Evolutionary conservation across 106 monocot species (phyloP).

Genomic region (Agapanthus africanus): DNA sequence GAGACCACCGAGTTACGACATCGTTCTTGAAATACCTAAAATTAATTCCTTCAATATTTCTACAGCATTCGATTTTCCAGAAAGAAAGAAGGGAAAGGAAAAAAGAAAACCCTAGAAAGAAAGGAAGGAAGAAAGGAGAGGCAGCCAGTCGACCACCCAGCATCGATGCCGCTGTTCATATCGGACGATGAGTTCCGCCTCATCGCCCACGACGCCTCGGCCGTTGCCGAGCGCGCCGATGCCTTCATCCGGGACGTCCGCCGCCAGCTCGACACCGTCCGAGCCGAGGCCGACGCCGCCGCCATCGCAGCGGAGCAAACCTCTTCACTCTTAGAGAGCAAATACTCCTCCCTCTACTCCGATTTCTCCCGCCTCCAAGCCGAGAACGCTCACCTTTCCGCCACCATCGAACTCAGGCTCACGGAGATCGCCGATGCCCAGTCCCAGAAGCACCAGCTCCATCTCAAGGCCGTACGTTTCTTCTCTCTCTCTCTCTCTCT

Average conservation of each 20-base stretch:
- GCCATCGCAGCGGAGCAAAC: constrained; percentile 83
- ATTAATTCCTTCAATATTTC: no score
- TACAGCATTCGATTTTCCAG: no score
- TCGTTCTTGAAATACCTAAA: no score
- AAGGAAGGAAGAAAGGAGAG: no score
- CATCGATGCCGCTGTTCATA: constrained; percentile 92
- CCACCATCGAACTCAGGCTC: constrained; percentile 32
- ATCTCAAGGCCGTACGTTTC: constrained; percentile 57
- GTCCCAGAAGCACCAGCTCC: constrained; percentile 68
- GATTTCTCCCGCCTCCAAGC: constrained; percentile 54
- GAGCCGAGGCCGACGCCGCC: constrained; percentile 79
- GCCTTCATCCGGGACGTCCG: constrained; percentile 59
- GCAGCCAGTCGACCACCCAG: no score
- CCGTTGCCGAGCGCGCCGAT: constrained; percentile 79
- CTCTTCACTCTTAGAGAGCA: constrained; percentile 76
- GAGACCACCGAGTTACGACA: no score
- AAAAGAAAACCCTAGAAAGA: no score
- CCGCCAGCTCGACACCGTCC: constrained; percentile 75
- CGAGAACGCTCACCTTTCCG: constrained; percentile 59
- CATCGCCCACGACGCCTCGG: constrained; percentile 38
- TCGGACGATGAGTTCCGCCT: constrained; percentile 82
- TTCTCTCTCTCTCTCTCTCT: no score
- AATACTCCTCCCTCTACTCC: constrained; percentile 46
- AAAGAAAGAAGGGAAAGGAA: no score
- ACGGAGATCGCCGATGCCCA: constrained; percentile 46